Percentiles rank a stretch among this genome's conserved stretches.
These are phyloP conservation scores for Xylaria sp. DNA, from an alignment of 2,329 filamentous ascomycete genomes.

Conservation along the genomic window DNA sequence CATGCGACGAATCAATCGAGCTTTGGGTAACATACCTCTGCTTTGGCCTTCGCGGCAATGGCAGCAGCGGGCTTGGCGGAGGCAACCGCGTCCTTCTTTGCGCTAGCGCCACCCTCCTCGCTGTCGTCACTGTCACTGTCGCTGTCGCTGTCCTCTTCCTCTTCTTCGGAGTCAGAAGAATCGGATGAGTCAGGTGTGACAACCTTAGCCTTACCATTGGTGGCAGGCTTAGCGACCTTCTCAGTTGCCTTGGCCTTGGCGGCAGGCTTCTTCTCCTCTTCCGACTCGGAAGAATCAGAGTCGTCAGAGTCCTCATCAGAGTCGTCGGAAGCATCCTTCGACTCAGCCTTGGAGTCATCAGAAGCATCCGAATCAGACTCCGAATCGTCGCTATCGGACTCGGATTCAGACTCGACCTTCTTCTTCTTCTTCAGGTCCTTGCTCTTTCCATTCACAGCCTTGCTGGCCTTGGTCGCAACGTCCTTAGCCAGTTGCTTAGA, in stretches of 20 bases:
- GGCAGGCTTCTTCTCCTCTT: conserved; percentile 38
- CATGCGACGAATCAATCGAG: background rate
- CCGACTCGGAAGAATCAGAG: conserved; percentile 33
- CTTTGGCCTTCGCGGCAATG: conserved; percentile 30
- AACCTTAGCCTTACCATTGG: conserved; percentile 39
- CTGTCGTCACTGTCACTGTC: conserved; percentile 32
- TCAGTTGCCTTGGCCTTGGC: conserved; percentile 30
- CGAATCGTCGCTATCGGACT: conserved; percentile 29
- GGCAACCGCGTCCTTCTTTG: conserved; percentile 13
- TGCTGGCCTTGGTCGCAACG: conserved; percentile 53
- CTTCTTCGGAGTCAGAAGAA: conserved; percentile 40
- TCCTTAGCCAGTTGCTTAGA: conserved; percentile 69
- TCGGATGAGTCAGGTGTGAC: conserved; percentile 40
- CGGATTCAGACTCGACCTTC: conserved; percentile 43
- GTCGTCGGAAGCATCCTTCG: conserved; percentile 1
- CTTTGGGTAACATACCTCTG: conserved; percentile 32
- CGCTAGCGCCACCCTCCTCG: conserved; percentile 31
- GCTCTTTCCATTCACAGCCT: too few relatives aligned
- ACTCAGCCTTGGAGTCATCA: conserved; percentile 32
- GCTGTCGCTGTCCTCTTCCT: conserved; percentile 33
- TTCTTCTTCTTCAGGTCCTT: conserved; percentile 44
- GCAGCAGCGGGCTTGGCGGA: conserved; percentile 29
- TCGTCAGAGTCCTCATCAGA: conserved; percentile 21
- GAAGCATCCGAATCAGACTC: conserved; percentile 36
- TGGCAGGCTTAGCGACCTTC: conserved; percentile 31